Percentiles rank a stretch among this genome's conserved stretches.
Conservation (phyloP, 1,284 basidiomycete species). For the Athelia sp. region DNA sequence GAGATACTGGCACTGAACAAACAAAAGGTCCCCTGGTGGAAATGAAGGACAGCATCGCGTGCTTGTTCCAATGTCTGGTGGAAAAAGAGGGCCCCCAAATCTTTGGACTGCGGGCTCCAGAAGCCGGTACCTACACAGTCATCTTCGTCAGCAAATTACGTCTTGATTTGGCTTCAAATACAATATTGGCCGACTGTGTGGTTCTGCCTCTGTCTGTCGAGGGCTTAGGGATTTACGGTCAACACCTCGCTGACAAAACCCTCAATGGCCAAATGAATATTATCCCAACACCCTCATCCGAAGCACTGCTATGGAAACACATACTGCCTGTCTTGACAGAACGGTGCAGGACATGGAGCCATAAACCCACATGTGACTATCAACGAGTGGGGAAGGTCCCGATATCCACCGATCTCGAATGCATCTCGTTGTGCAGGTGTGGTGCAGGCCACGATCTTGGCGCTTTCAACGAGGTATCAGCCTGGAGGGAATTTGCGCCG, state of each 20-base stretch:
- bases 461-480: conserved; percentile 17
- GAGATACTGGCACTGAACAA: conserved; percentile 11
- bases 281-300: conserved; percentile 11
- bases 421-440: conserved; percentile 29
- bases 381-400: conserved; percentile 17
- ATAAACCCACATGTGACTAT: conserved; percentile 28
- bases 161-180: conserved; percentile 24
- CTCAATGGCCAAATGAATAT: conserved; percentile 5
- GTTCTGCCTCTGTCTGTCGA: conserved; percentile 21
- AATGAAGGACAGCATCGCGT: conserved; percentile 22
- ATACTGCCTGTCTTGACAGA: conserved; percentile 31
- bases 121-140: conserved; percentile 18
- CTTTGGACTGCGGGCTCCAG: conserved; percentile 14
- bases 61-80: conserved; percentile 17
- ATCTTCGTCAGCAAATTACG: conserved; percentile 21
- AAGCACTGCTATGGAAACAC: conserved; percentile 27
- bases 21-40: conserved; percentile 17
- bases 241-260: conserved; percentile 3
- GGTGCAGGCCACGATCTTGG: conserved; percentile 29
- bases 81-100: conserved; percentile 9
- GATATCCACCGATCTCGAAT: conserved; percentile 18
- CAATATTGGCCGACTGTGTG: conserved; percentile 26
- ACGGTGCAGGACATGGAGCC: conserved; percentile 32
- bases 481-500: conserved; percentile 25
- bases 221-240: conserved; percentile 4